Percentiles rank a stretch among this genome's conserved stretches.
These are phyloP conservation scores for Mortierella alpina DNA, from an alignment of 192 early-diverging fungal species.

Conservation along the genomic window DNA sequence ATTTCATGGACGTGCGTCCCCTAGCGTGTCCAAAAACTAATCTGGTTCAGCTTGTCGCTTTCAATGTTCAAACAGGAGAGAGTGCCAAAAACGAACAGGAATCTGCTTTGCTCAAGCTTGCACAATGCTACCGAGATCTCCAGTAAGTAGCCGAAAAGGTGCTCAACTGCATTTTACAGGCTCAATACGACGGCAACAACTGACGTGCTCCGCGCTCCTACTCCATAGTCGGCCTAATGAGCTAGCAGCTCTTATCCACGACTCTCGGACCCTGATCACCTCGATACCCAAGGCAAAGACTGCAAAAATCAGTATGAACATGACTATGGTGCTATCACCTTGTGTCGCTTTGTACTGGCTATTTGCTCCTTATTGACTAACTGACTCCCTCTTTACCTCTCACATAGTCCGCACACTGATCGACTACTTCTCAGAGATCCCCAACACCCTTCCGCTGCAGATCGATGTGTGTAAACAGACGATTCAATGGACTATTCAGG, in stretches of 20 bases:
- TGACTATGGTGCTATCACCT: no score
- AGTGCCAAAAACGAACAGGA: conserved; percentile 70
- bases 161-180: not conserved
- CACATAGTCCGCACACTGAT: conserved; percentile 81
- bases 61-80: not conserved
- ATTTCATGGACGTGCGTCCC: no score
- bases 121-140: conserved; percentile 76
- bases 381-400: not conserved
- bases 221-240: conserved; percentile 74
- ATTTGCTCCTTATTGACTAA: no score
- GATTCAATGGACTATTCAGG: conserved; percentile 90
- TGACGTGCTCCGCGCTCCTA: not conserved
- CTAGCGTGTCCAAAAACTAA: no score
- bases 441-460: conserved; percentile 87
- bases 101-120: conserved; percentile 75
- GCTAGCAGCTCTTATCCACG: conserved; percentile 84
- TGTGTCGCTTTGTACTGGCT: no score
- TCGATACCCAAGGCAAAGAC: conserved; percentile 96
- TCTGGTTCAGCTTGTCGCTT: no score
- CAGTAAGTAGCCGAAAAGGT: conserved; percentile 56
- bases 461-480: conserved; percentile 94
- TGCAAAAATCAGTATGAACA: conserved; percentile 82
- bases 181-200: not conserved
- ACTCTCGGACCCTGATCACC: conserved; percentile 81
- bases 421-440: conserved; percentile 89